These are phyloP conservation scores for Epichloe amarillans DNA, from an alignment of 2,329 filamentous ascomycete genomes.

Conservation along the genomic window DNA sequence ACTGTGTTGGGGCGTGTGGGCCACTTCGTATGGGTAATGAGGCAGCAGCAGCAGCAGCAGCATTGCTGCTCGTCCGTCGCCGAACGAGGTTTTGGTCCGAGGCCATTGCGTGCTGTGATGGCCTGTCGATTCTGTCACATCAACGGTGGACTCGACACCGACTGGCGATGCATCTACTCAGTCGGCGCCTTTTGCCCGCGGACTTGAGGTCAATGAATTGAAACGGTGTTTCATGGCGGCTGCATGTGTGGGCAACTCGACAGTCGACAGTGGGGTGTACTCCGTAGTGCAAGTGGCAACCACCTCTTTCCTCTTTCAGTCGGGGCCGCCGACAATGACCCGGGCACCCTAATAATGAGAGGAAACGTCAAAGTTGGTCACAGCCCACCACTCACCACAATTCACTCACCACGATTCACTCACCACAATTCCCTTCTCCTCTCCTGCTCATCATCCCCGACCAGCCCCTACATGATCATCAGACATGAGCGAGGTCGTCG, in stretches of 20 bases:
- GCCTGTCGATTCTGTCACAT: not conserved
- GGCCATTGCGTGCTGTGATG: slow-evolving; percentile 12
- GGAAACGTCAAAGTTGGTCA: not conserved
- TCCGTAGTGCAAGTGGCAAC: too few relatives aligned
- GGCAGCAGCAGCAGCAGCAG: slow-evolving; percentile 19
- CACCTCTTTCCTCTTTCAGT: too few relatives aligned
- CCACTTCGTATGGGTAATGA: slow-evolving; percentile 21
- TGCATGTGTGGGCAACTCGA: not conserved
- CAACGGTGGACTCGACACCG: not conserved
- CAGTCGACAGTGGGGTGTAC: too few relatives aligned
- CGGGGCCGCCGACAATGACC: slow-evolving; percentile 5
- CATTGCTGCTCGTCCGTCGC: slow-evolving; percentile 34
- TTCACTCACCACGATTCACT: too few relatives aligned
- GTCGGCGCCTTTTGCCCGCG: too few relatives aligned
- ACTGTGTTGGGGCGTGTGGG: slow-evolving; percentile 25
- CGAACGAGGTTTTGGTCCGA: slow-evolving; percentile 21
- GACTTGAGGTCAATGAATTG: too few relatives aligned
- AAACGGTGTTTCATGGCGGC: too few relatives aligned
- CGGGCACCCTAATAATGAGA: not conserved
- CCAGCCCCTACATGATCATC: not conserved
- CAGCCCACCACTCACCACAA: not conserved
- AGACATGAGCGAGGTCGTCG: slow-evolving; percentile 30
- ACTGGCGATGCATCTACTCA: not conserved
- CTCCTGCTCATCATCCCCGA: not conserved
- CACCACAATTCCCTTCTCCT: not conserved